A percentile compares a stretch with the other conserved stretches of the same genome.
phyloP scores from a whole-genome alignment of 805 yeast genomes.

The Saccharomycopsis fibuligera region DNA sequence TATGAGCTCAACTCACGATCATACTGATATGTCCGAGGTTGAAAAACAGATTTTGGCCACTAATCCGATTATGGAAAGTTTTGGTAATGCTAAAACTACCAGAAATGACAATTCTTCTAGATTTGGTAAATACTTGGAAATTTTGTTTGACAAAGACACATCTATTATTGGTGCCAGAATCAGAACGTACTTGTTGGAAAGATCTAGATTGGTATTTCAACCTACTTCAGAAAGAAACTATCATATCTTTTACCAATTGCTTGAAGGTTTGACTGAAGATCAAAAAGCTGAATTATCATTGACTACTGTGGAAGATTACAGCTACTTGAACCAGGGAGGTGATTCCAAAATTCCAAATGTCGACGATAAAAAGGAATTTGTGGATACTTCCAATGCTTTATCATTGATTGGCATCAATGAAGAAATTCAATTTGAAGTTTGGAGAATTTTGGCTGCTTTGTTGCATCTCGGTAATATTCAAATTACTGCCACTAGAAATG shows the following conservation, averaged over 20 bases:
- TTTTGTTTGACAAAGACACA: conserved; percentile 66
- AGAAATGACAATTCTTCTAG: conserved; percentile 97
- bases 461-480: conserved; percentile 91
- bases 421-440: conserved; percentile 58
- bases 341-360: conserved; percentile 60
- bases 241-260: conserved; percentile 85
- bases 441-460: conserved; percentile 77
- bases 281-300: conserved; percentile 56
- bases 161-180: conserved; percentile 91
- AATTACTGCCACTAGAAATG: conserved; percentile 75
- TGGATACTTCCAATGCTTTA: conserved; percentile 70
- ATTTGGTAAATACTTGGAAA: conserved; percentile 93
- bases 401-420: conserved; percentile 66
- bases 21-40: conserved; percentile 73
- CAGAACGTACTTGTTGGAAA: conserved; percentile 85
- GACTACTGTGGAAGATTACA: conserved; percentile 58
- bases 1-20: conserved; percentile 35
- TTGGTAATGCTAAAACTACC: conserved; percentile 97
- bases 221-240: conserved; percentile 88
- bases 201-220: conserved; percentile 92
- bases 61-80: conserved; percentile 94
- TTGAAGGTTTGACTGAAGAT: conserved; percentile 54
- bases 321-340: conserved; percentile 88
- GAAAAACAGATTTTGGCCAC: conserved; percentile 95
- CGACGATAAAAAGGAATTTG: conserved; percentile 76